Conservation (phyloP, 768 basidiomycete species). For the Russula sp. region DNA sequence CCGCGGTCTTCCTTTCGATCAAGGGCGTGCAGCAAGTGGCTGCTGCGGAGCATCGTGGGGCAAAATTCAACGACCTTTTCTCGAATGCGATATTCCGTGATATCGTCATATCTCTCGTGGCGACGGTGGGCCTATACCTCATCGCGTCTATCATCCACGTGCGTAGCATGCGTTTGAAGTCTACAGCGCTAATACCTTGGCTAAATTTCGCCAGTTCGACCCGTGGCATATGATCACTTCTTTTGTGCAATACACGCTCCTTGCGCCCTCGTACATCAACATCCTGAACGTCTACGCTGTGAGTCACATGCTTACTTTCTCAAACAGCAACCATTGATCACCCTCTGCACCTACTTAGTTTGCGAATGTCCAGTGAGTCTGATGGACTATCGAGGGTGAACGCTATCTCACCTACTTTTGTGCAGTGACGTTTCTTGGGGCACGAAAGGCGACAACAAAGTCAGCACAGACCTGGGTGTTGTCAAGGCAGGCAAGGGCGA, state of each 20-base stretch:
- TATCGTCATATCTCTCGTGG: slow-evolving; percentile 77
- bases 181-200: not conserved
- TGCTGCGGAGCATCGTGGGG: slow-evolving; percentile 37
- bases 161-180: slow-evolving; percentile 32
- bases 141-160: slow-evolving; percentile 80
- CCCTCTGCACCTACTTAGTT: slow-evolving; percentile 41
- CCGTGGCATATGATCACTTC: slow-evolving; percentile 99
- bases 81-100: slow-evolving; percentile 77
- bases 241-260: slow-evolving; percentile 85
- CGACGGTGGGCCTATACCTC: slow-evolving; percentile 88
- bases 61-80: slow-evolving; percentile 59
- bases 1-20: slow-evolving; percentile 78
- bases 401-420: slow-evolving; percentile 1
- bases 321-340: not conserved
- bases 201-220: slow-evolving; percentile 54
- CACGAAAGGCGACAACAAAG: slow-evolving; percentile 90
- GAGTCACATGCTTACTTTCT: slow-evolving; percentile 24
- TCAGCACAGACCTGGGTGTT: slow-evolving; percentile 78
- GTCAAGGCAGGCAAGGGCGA: slow-evolving; percentile 61
- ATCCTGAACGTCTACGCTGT: slow-evolving; percentile 90
- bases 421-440: slow-evolving; percentile 90
- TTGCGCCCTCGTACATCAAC: slow-evolving; percentile 91
- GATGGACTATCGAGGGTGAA: not conserved
- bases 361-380: slow-evolving; percentile 64
- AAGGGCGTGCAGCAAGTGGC: slow-evolving; percentile 67